Percentiles rank a stretch among this genome's conserved stretches.
phyloP scores from a whole-genome alignment of 139 green algal species.

The Edaphochlamys debaryana region DNA sequence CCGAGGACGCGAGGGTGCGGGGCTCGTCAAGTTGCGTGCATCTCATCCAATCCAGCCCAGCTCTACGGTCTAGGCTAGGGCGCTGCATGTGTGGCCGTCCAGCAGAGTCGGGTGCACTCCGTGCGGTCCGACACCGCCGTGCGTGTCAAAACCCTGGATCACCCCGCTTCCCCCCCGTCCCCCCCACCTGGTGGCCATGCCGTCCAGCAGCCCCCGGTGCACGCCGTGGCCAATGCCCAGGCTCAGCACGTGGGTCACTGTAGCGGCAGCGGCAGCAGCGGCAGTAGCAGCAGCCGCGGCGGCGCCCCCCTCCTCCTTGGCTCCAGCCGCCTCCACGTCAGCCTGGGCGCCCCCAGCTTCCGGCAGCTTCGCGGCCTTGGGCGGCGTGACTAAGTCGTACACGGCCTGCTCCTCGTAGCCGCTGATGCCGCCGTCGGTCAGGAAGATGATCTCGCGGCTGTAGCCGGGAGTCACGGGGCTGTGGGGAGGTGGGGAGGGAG shows the following conservation, averaged over 20 bases:
- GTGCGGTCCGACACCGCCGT: too few relatives aligned
- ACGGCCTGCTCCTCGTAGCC: slow-evolving; percentile 29
- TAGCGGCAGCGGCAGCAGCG: not conserved
- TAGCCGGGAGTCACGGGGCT: slow-evolving; percentile 8
- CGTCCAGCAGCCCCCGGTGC: slow-evolving; percentile 54
- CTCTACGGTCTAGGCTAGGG: too few relatives aligned
- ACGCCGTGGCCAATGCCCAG: slow-evolving; percentile 59
- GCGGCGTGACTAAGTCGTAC: slow-evolving; percentile 10
- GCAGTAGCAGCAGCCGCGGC: too few relatives aligned
- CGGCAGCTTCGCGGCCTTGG: not conserved
- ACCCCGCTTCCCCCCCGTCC: not conserved
- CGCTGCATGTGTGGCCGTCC: too few relatives aligned
- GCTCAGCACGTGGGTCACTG: slow-evolving; percentile 29
- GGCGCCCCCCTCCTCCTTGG: too few relatives aligned
- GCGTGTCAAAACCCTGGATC: too few relatives aligned
- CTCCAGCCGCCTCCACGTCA: too few relatives aligned
- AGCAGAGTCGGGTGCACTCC: too few relatives aligned
- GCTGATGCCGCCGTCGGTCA: slow-evolving; percentile 56
- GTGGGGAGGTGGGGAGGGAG: not conserved
- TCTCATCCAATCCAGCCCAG: too few relatives aligned
- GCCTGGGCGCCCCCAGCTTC: too few relatives aligned
- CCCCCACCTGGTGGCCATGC: slow-evolving; percentile 15
- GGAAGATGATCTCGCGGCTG: slow-evolving; percentile 50
- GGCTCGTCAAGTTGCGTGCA: too few relatives aligned
- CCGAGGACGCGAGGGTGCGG: too few relatives aligned